Conservation (phyloP, 2,329 filamentous ascomycete species). For the Alternaria triticimaculans region DNA sequence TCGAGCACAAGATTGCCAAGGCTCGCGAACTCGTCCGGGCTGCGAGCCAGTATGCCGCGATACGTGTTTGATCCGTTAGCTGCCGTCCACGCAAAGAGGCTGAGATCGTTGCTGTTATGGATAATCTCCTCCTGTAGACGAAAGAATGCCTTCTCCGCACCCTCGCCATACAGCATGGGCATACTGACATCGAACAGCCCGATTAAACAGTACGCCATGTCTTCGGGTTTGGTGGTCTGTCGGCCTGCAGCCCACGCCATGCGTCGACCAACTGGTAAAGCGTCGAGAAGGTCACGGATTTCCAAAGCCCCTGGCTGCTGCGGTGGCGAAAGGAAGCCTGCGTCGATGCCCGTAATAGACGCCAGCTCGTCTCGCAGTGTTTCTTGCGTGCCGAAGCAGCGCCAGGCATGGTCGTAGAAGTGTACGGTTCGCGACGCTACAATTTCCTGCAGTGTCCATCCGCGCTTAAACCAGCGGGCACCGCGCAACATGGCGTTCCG, state of each 20-base stretch:
- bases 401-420: neutral
- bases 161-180: slow-evolving; percentile 37
- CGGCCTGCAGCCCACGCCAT: slow-evolving; percentile 9
- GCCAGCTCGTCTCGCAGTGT: neutral
- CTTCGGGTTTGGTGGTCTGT: slow-evolving; percentile 26
- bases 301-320: neutral
- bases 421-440: neutral
- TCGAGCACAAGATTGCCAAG: neutral
- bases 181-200: slow-evolving; percentile 37
- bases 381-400: neutral
- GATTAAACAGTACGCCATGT: slow-evolving; percentile 36
- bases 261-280: neutral
- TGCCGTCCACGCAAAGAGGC: neutral
- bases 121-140: slow-evolving; percentile 15
- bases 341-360: neutral
- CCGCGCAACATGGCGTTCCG: neutral
- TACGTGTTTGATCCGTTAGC: neutral
- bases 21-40: neutral
- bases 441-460: neutral
- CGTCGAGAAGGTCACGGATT: neutral
- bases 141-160: slow-evolving; percentile 17
- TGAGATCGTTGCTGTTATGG: neutral
- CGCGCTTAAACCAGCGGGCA: neutral
- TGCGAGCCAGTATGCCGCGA: neutral
- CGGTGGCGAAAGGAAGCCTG: neutral